Evolutionary conservation across 257 asterid species (phyloP), one percentile per base, ranked within the genome.

Genomic region (Verbena officinalis): DNA sequence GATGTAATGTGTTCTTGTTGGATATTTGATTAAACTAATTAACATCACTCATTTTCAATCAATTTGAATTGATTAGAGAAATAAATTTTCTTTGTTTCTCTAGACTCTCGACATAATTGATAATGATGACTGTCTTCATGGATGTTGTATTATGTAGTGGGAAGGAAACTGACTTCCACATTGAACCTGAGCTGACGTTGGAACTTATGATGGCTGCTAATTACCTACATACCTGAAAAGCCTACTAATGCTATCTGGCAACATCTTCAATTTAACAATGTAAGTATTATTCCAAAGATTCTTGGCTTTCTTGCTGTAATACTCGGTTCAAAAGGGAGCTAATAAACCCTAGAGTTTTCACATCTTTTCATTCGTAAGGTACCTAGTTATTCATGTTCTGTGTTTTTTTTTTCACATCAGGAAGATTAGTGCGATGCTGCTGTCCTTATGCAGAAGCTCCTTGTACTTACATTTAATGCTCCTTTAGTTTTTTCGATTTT

Each of bases 201-300:
- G 96, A 87, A 68, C 81, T 90, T 56, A 90, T 90, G 96, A 90
- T 90, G 97, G 97, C 97, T 1, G 97, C 96, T 52, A 87, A 90
- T 62, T 90, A 83, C 65, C 78, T 90, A 58, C 92, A 90, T 77
- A 90, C 97, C 60, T 90, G 80, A 90, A 39, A 55, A 51, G 45
- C 54, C 70, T 51, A 50, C 55, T 30, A 36, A 50, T 59, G 54
- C 62, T 75, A 65, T 52, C 53, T 20, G 59, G 73, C 73, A 67
- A 31, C 78, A 15, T 46, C 59, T 59, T 20, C 43, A 16, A 24
- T 61, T 55, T 59, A 64, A 34, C 49, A 38, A 16, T 59, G 81
- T 80, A 69, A 73, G 78, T 63, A 19, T 61, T 55, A 62, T 51
- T 48, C 38, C 36, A 11, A 53, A 34, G 43, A 27, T 22, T 22